Base-by-base conservation (phyloP, 805 yeast genomes). In the Myxozyma neglecta region DNA sequence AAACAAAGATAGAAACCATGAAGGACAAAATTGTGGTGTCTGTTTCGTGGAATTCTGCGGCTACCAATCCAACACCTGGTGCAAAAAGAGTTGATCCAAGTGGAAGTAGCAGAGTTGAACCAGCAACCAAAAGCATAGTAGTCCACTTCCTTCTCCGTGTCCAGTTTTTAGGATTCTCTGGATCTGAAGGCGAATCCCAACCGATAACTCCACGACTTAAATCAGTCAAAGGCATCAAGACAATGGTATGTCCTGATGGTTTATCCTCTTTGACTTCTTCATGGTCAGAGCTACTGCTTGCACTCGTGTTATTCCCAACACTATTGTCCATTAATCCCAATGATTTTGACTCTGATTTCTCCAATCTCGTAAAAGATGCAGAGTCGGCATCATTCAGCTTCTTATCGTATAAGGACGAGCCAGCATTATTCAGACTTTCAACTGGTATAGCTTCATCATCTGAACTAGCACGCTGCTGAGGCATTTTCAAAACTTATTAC, bases 1-100 rank as follows among this genome's bases (percentile, higher is more conserved):
- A 84, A 42, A 88, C 83, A 32, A 85, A 74, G 34, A 83, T 51
- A 3, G 65, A 57, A 13, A 64, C 75, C 80, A 83, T 56, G 79
- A 75, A 3, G 83, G 81, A 5, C 83, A 79, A 20, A 83, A 79
- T 47, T 11, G 66, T 62, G 14, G 61, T 39, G 37, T 59, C 55
- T 1, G 60, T 59, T 49, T 50, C 61, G 46, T 59, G 55, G 39
- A 62, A 62, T 44, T 62, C 66, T 53, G 81, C 73, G 3, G 85
- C 80, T 39, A 72, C 68, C n/a, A 57, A 43, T 9, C 62, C 53
- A 16, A 68, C 69, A 14, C 66, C 66, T 4, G 66, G 66, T 6
- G 66, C 63, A 35, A 62, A 62, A 13, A 62, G 46, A 11, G 66
- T 62, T 40, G 66, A 62, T n/a, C 58, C 64, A 16, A 62, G 59